Evolutionary conservation across 1,139 yeast genomes (phyloP).

Genomic region (Pichia sp.): DNA sequence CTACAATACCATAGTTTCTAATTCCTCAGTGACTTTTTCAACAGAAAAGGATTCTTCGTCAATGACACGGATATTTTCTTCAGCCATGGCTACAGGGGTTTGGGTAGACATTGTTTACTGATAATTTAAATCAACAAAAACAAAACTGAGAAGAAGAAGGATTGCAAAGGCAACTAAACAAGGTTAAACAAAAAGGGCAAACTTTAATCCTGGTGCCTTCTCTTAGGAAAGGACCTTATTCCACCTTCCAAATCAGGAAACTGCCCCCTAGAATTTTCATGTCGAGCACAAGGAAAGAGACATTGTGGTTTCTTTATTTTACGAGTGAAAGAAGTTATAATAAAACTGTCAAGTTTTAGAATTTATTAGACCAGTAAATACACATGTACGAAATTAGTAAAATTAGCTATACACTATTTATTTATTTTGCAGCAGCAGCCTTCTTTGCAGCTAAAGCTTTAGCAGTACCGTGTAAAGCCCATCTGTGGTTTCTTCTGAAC

Average conservation of each 20-base stretch:
- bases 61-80: too few species aligned
- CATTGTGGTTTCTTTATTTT: not conserved
- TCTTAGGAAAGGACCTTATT: too few species aligned
- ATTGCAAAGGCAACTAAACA: too few species aligned
- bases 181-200: too few species aligned
- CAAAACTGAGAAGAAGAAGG: too few species aligned
- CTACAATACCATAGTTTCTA: slow-evolving; percentile 5
- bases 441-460: slow-evolving; percentile 72
- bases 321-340: not conserved
- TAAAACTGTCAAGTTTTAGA: slow-evolving; percentile 1
- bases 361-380: slow-evolving; percentile 9
- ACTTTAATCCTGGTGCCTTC: too few species aligned
- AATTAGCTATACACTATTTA: slow-evolving; percentile 3
- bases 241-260: too few species aligned
- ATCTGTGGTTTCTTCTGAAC: slow-evolving; percentile 99
- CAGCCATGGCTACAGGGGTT: too few species aligned
- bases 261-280: too few species aligned
- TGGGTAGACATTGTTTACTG: not conserved
- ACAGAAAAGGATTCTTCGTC: too few species aligned
- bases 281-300: too few species aligned
- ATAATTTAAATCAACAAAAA: too few species aligned
- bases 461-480: slow-evolving; percentile 97
- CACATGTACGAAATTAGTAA: slow-evolving; percentile 5
- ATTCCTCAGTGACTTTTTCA: slow-evolving; percentile 8
- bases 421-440: slow-evolving; percentile 19